Evolutionary conservation across 495 filamentous ascomycete species (phyloP).

Genomic region (Neurospora tetraspora): DNA sequence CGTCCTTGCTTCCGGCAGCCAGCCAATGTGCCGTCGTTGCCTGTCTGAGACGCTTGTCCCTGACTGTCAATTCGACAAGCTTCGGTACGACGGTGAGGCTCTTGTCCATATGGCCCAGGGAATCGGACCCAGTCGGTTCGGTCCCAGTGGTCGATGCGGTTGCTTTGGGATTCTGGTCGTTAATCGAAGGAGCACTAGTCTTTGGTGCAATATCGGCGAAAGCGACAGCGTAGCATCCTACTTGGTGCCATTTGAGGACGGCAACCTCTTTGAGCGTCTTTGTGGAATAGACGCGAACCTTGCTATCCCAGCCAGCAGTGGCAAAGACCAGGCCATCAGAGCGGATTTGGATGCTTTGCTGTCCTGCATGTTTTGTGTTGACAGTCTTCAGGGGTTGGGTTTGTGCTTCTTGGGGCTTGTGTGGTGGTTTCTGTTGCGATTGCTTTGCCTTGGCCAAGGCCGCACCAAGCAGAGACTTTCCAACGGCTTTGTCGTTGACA

Average conservation of each 20-base stretch:
- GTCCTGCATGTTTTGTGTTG: constrained; percentile 81
- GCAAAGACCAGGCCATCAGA: constrained; percentile 76
- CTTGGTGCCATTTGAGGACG: constrained; percentile 91
- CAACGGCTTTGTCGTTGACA: not conserved
- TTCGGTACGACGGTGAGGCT: constrained; percentile 11
- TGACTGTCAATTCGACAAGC: constrained; percentile 39
- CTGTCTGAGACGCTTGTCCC: constrained; percentile 52
- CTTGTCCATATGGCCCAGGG: not conserved
- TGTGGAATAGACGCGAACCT: constrained; percentile 66
- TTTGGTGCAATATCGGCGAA: constrained; percentile 48
- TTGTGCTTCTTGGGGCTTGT: constrained; percentile 16
- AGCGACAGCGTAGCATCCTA: constrained; percentile 76
- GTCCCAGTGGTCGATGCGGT: not conserved
- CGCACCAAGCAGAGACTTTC: constrained; percentile 20
- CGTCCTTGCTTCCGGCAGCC: constrained; percentile 86
- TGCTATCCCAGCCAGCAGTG: constrained; percentile 88
- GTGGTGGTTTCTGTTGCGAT: constrained; percentile 6
- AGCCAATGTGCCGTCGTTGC: constrained; percentile 76
- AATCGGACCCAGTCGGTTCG: not conserved
- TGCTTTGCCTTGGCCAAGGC: constrained; percentile 6
- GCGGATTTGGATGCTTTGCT: constrained; percentile 71
- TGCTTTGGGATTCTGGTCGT: not conserved
- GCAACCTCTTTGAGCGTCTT: constrained; percentile 82
- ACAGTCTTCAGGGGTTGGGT: constrained; percentile 43
- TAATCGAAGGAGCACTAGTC: not conserved